Evolutionary conservation across 306 rosid genomes (phyloP).

Genomic region (Trifolium dubium): DNA sequence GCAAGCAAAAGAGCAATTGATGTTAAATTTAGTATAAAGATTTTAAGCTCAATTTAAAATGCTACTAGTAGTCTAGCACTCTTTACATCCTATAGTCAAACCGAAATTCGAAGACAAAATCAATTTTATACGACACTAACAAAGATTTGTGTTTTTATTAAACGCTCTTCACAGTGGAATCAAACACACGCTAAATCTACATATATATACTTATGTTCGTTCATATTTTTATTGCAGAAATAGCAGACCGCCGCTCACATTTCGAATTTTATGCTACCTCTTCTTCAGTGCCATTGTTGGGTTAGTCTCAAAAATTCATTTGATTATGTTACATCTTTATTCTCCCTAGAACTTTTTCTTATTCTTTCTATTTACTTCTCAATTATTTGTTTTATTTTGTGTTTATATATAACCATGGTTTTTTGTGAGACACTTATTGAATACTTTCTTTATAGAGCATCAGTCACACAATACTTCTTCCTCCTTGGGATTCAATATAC

Average conservation of each 20-base stretch:
- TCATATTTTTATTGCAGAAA: conserved; percentile 57
- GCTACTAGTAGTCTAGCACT: background rate
- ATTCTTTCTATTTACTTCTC: background rate
- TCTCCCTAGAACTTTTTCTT: background rate
- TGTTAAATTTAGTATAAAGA: background rate
- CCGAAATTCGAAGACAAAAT: background rate
- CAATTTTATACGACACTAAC: background rate
- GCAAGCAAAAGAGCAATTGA: background rate
- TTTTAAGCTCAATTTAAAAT: background rate
- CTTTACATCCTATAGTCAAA: background rate
- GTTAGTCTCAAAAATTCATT: conserved; percentile 51
- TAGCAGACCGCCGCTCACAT: conserved; percentile 64
- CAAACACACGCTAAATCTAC: background rate
- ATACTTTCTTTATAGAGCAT: conserved; percentile 60
- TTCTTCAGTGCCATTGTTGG: conserved; percentile 90
- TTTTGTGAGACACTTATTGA: background rate
- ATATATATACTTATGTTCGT: background rate
- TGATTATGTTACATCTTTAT: conserved; percentile 9
- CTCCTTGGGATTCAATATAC: conserved; percentile 89
- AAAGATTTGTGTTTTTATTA: too few species aligned
- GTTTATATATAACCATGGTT: conserved; percentile 19
- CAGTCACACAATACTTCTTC: conserved; percentile 80
- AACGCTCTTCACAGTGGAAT: too few species aligned
- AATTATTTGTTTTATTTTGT: conserved; percentile 10
- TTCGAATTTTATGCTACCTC: conserved; percentile 66